Evolutionary conservation across 306 rosid species (phyloP).

Genomic region (Prunus mume): DNA sequence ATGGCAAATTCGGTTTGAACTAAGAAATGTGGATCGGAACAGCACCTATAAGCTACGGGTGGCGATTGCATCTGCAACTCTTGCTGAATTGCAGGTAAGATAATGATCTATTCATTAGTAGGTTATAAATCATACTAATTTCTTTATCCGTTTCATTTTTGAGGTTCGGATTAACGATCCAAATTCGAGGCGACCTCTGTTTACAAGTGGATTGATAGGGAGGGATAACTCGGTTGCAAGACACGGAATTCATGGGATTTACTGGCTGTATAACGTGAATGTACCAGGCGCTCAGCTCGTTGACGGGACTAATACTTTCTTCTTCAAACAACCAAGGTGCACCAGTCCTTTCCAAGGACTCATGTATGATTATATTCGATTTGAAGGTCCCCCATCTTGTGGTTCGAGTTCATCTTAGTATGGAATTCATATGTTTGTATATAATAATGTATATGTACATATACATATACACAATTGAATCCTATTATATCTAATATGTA

Average conservation of each 20-base stretch:
- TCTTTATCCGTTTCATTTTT: not conserved
- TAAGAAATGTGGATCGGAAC: conserved; percentile 37
- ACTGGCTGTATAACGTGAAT: conserved; percentile 60
- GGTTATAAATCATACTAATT: not conserved
- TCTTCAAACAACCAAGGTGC: conserved; percentile 71
- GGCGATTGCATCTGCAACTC: conserved; percentile 84
- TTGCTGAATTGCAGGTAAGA: conserved; percentile 77
- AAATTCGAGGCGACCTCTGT: conserved; percentile 51
- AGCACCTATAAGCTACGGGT: conserved; percentile 64
- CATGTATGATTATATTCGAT: conserved; percentile 88
- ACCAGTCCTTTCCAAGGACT: conserved; percentile 72
- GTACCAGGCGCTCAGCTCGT: conserved; percentile 46
- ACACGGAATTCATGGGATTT: conserved; percentile 90
- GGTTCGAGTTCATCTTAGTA: conserved; percentile 9
- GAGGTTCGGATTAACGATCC: conserved; percentile 79
- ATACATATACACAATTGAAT: not conserved
- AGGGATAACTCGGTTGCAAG: conserved; percentile 89
- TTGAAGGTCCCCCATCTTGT: conserved; percentile 60
- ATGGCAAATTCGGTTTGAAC: conserved; percentile 82
- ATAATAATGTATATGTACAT: not conserved
- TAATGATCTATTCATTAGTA: too few species aligned
- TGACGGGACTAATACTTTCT: conserved; percentile 69
- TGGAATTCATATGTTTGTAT: not conserved
- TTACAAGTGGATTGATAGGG: conserved; percentile 88
- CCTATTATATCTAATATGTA: not conserved